A percentile compares a stretch with the other conserved stretches of the same genome.
Conservation (phyloP, 345 rosid species). For the Toxicodendron radicans region DNA sequence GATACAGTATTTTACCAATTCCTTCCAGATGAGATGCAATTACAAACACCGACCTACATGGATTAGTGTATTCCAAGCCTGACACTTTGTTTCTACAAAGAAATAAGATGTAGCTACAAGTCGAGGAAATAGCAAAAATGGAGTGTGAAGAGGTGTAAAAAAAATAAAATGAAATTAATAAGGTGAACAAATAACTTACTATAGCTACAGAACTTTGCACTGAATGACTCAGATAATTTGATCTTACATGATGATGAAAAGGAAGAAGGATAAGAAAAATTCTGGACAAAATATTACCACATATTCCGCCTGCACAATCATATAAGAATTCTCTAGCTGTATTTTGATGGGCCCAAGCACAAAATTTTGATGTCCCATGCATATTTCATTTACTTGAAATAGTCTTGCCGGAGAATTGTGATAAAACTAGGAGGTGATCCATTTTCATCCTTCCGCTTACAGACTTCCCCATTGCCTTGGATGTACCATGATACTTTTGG, state of each 20-base stretch:
- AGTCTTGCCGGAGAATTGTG: constrained; percentile 52
- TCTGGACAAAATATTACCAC: constrained; percentile 11
- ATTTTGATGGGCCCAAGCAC: constrained; percentile 6
- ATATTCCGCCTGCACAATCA: constrained; percentile 11
- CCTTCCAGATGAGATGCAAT: neutral
- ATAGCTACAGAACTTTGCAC: neutral
- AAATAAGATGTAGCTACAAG: constrained; percentile 2
- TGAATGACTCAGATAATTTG: constrained; percentile 6
- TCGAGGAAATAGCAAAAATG: neutral
- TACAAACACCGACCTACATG: neutral
- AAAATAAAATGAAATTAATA: neutral
- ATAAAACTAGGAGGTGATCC: constrained; percentile 44
- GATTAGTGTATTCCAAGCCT: constrained; percentile 5
- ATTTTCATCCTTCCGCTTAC: constrained; percentile 67
- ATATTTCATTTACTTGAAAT: constrained; percentile 44
- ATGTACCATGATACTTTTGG: constrained; percentile 71
- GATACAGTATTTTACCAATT: neutral
- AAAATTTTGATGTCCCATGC: constrained; percentile 5
- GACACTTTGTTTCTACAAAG: constrained; percentile 6
- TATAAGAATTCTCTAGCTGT: neutral
- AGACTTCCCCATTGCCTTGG: constrained; percentile 58
- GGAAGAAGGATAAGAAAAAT: neutral
- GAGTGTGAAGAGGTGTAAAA: too few species aligned
- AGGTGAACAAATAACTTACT: neutral
- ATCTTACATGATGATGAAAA: neutral